phyloP scores from a whole-genome alignment of 768 basidiomycete species.

The Rhodocollybia butyracea region DNA sequence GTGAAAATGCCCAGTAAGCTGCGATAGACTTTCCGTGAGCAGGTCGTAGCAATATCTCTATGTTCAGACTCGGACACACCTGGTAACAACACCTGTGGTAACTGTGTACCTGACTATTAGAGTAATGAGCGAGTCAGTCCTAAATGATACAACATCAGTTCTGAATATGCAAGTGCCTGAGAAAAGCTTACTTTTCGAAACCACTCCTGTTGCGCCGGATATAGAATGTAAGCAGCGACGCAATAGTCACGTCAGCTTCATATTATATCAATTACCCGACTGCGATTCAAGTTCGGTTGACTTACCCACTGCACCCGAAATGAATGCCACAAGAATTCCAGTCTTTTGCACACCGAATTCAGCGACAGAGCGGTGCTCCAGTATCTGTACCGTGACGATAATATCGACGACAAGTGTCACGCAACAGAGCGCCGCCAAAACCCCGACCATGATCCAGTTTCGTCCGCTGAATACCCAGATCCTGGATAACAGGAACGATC shows the following conservation, averaged over 20 bases:
- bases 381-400: slow-evolving; percentile 10
- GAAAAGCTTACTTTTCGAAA: background rate
- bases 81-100: slow-evolving; percentile 20
- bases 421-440: slow-evolving; percentile 5
- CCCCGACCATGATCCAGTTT: slow-evolving; percentile 6
- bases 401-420: slow-evolving; percentile 8
- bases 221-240: background rate
- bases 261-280: background rate
- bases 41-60: background rate
- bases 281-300: background rate
- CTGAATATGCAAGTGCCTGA: background rate
- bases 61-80: slow-evolving; percentile 4
- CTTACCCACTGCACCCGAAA: slow-evolving; percentile 6
- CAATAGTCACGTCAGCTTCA: background rate
- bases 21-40: background rate
- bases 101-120: slow-evolving; percentile 14
- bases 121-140: background rate
- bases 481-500: background rate
- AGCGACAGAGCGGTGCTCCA: background rate
- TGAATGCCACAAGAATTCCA: slow-evolving; percentile 9
- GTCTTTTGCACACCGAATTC: slow-evolving; percentile 1
- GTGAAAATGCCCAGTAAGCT: slow-evolving; percentile 12
- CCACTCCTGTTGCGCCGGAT: background rate
- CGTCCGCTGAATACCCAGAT: slow-evolving; percentile 16
- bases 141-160: background rate